Evolutionary conservation across 2,329 filamentous ascomycete species (phyloP).

Genomic region (Chaetomiaceae sp.): DNA sequence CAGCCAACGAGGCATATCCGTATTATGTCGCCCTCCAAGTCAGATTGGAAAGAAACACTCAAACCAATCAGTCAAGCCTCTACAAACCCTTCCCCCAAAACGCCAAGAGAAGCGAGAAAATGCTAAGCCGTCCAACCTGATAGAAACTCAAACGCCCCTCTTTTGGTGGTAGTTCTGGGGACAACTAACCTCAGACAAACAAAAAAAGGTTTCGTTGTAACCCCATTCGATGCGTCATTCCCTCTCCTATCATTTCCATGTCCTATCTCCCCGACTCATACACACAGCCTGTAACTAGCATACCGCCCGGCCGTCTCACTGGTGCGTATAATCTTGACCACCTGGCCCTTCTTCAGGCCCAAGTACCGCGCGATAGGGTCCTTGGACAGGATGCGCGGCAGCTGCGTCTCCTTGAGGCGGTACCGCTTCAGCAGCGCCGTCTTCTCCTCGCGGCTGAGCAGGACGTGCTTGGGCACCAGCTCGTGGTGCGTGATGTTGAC

Average conservation of each 20-base stretch:
- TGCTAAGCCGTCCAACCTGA: neutral
- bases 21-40: neutral
- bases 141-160: neutral
- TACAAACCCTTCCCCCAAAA: neutral
- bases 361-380: conserved; percentile 93
- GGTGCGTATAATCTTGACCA: conserved; percentile 96
- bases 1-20: neutral
- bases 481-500: conserved; percentile 99
- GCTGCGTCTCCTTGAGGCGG: conserved; percentile 92
- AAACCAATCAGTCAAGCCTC: neutral
- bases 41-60: neutral
- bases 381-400: conserved; percentile 84
- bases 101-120: neutral
- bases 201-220: no score
- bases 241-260: neutral
- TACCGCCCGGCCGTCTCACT: conserved; percentile 95
- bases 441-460: conserved; percentile 90
- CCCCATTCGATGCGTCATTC: no score
- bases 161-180: neutral
- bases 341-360: conserved; percentile 83
- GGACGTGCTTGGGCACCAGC: conserved; percentile 86
- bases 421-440: conserved; percentile 79
- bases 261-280: conserved; percentile 37
- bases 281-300: conserved; percentile 80
- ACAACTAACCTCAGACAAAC: no score